Evolutionary conservation across 345 rosid genomes (phyloP).

Genomic region (Aegle marmelos): DNA sequence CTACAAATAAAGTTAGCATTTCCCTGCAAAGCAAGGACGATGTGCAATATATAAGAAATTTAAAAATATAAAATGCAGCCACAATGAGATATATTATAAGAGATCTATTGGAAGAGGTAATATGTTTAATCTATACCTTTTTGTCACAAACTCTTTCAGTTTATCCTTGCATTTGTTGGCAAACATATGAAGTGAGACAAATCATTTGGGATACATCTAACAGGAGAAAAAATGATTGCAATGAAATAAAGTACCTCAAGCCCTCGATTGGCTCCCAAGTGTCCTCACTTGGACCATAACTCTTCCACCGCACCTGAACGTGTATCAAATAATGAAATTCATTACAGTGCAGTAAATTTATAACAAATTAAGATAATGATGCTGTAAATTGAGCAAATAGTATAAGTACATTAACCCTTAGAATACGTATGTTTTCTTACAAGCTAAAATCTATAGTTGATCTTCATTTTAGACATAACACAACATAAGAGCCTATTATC

Average conservation of each 20-base stretch:
- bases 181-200: not conserved
- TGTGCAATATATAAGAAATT: not conserved
- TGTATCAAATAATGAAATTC: not conserved
- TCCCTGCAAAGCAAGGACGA: slow-evolving; percentile 20
- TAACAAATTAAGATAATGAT: too few relatives aligned
- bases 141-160: slow-evolving; percentile 30
- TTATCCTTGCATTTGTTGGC: slow-evolving; percentile 27
- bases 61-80: not conserved
- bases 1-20: slow-evolving; percentile 38
- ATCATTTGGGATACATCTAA: not conserved
- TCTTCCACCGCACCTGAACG: slow-evolving; percentile 33
- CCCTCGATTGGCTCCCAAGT: slow-evolving; percentile 43
- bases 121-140: slow-evolving; percentile 27
- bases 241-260: slow-evolving; percentile 15
- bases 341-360: not conserved
- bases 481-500: not conserved
- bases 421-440: too few relatives aligned
- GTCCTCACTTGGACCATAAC: slow-evolving; percentile 32
- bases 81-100: not conserved
- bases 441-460: not conserved
- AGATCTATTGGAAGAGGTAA: slow-evolving; percentile 43
- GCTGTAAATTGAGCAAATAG: too few relatives aligned
- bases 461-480: not conserved
- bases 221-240: not conserved
- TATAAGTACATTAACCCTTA: not conserved